A percentile compares a stretch with the other conserved stretches of the same genome.
Conservation (phyloP, 352 stramenopile species). For the Pythium sp. region DNA sequence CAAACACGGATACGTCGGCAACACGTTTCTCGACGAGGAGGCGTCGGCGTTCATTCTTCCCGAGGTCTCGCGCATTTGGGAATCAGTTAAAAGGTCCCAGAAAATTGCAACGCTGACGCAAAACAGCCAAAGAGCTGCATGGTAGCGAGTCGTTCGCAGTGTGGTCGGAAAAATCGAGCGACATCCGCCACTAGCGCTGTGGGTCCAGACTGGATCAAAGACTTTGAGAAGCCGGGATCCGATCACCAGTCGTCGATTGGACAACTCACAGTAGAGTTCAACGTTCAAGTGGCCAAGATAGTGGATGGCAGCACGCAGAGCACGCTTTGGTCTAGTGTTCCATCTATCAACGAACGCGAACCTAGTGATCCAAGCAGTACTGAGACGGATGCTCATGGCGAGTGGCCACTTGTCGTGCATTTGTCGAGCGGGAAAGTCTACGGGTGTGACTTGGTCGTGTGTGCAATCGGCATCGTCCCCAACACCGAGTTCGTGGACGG, state of each 20-base stretch:
- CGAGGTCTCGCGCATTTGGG: background rate
- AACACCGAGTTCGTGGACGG: background rate
- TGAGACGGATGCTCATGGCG: background rate
- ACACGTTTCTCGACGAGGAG: background rate
- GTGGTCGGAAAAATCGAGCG: background rate
- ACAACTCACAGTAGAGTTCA: background rate
- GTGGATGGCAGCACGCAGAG: background rate
- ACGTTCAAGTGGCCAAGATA: background rate
- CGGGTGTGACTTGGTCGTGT: background rate
- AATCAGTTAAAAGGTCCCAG: background rate
- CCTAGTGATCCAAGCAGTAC: background rate
- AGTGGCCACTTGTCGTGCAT: background rate
- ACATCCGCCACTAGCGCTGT: background rate
- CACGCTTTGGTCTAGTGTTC: background rate
- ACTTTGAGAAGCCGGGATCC: background rate
- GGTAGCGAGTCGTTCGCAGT: background rate
- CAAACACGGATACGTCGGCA: background rate
- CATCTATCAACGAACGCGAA: background rate
- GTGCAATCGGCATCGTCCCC: background rate
- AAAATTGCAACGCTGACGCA: background rate
- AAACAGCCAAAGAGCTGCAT: background rate
- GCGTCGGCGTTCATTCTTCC: background rate
- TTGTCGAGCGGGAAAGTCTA: background rate
- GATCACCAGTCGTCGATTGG: background rate
- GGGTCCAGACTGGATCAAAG: background rate